Evolutionary conservation across 208 protist species (phyloP).

Genomic region (Leishmania arabica): DNA sequence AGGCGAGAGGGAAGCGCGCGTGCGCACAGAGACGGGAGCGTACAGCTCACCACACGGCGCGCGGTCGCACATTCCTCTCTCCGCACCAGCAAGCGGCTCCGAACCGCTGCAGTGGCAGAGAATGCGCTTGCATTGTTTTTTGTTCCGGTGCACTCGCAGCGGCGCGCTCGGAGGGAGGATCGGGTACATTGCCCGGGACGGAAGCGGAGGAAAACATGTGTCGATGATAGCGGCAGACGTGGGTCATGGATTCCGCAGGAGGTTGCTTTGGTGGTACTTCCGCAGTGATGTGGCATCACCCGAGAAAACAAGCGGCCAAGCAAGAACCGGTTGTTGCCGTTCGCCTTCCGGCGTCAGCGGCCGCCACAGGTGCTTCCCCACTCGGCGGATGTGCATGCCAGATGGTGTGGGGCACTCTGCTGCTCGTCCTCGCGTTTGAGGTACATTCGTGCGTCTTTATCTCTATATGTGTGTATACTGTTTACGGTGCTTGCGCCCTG

Average conservation of each 20-base stretch:
- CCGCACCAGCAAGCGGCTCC: neutral
- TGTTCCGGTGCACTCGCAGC: neutral
- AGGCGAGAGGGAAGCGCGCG: neutral
- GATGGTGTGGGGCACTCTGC: neutral
- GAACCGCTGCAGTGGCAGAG: neutral
- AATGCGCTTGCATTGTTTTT: neutral
- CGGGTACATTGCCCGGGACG: neutral
- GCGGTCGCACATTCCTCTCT: neutral
- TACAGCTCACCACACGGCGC: neutral
- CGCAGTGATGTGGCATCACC: neutral
- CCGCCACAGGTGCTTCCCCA: neutral
- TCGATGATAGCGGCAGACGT: neutral
- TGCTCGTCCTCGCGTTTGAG: neutral
- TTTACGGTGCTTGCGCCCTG: no score
- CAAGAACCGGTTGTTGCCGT: neutral
- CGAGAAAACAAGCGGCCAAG: neutral
- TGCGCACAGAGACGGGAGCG: neutral
- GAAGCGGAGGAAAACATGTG: neutral
- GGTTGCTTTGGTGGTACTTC: neutral
- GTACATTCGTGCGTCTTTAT: no score
- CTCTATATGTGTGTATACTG: neutral
- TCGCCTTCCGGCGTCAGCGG: neutral
- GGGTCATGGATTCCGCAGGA: neutral
- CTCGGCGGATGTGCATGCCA: neutral
- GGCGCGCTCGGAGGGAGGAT: neutral